Evolutionary conservation across 345 rosid genomes (phyloP), one percentile per base, ranked within the genome.

Genomic region (Kernera saxatilis): DNA sequence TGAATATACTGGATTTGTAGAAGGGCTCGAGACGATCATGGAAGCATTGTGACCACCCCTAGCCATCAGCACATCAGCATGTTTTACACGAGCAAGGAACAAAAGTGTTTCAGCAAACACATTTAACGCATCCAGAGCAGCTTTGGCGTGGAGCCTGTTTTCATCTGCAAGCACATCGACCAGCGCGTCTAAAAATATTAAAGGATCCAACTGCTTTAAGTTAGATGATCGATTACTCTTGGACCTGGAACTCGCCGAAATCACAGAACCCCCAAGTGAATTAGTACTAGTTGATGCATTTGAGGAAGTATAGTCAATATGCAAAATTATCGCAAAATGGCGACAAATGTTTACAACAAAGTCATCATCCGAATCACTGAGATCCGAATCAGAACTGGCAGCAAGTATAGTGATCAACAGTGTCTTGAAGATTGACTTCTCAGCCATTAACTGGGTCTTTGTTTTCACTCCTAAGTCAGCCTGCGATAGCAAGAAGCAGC

Each of bases 391-490:
- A 37, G 92, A 84, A 72, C 89, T 85, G 60, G 93, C 88, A 67
- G 99, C 96, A 79, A 94, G 82, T 73, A 87, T 72, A 14, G 99
- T 91, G 84, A 81, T 87, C 54, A 94, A 79, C 30, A 94, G 82
- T 73, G 83, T 88, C 88, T 94, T 94, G 82, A 94, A 91, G 79
- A 94, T 97, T 1, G 99, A 91, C 81, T 91, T 94, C 81, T 94
- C 99, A 56, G 99, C 99, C 88, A 91, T 80, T 64, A 94, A 91
- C 77, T 94, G 99, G 64, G 99, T 91, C 89, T 94, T 94, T 18
- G 99, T 94, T 88, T 94, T 94, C 63, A 94, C 99, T 67, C 99
- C 99, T 59, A 91, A 79, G 72, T 94, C 99, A 56, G 89, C 93
- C 99, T 94, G 93, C 79, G 64, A 77, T 8, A 75, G 71, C 40